Evolutionary conservation across 1,284 basidiomycete species (phyloP).

Genomic region (Malassezia equina): DNA sequence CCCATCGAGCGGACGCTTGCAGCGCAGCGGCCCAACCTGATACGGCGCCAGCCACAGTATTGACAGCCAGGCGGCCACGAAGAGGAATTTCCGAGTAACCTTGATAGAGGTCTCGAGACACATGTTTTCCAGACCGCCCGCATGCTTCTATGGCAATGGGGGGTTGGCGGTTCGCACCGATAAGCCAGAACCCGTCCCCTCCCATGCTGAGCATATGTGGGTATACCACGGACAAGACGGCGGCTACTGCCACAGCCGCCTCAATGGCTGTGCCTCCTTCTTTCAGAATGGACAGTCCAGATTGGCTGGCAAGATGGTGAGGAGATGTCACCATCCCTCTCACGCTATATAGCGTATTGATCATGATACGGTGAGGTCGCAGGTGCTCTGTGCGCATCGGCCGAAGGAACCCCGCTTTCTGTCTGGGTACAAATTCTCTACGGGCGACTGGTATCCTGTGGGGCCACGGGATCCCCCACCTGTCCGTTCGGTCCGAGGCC

Average conservation of each 20-base stretch:
- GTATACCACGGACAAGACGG: neutral
- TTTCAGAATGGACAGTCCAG: neutral
- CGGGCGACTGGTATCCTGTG: neutral
- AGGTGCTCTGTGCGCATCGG: neutral
- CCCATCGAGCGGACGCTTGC: neutral
- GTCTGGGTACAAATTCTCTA: neutral
- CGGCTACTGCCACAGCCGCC: neutral
- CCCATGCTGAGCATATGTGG: constrained; percentile 1
- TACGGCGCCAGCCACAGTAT: neutral
- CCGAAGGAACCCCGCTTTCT: neutral
- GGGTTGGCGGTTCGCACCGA: neutral
- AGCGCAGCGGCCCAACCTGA: neutral
- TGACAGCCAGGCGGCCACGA: neutral
- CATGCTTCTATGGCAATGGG: neutral
- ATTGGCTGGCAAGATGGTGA: neutral
- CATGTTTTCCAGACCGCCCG: neutral
- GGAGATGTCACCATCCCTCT: neutral
- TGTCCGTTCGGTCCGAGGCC: constrained; percentile 1
- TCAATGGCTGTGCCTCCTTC: neutral
- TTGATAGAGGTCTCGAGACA: neutral
- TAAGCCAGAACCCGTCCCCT: neutral
- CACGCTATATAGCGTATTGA: neutral
- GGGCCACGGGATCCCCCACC: neutral
- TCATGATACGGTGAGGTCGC: neutral
- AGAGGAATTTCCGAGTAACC: neutral